These are phyloP conservation scores for Chondrostereum purpureum DNA, from an alignment of 1,284 basidiomycete genomes.

Conservation along the genomic window DNA sequence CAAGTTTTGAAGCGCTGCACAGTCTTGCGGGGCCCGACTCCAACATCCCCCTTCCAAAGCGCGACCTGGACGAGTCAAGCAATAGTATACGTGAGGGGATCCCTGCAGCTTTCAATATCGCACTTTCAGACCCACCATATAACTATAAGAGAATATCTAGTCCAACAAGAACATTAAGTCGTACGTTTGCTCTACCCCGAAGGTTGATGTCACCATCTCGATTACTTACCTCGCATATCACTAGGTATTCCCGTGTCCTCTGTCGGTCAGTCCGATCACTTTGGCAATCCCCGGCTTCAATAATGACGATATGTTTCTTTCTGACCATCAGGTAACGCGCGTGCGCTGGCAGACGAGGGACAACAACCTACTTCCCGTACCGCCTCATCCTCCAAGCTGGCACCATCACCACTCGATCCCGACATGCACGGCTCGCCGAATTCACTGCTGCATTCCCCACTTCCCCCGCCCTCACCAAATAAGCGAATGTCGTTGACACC, in stretches of 20 bases:
- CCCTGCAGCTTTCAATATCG: slow-evolving; percentile 45
- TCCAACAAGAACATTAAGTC: slow-evolving; percentile 71
- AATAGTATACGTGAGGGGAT: slow-evolving; percentile 66
- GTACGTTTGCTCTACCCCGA: slow-evolving; percentile 40
- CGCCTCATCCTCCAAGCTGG: slow-evolving; percentile 17
- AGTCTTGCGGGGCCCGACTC: slow-evolving; percentile 70
- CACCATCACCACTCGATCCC: slow-evolving; percentile 22
- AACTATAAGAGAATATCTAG: slow-evolving; percentile 57
- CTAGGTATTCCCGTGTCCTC: slow-evolving; percentile 75
- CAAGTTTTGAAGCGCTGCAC: slow-evolving; percentile 66
- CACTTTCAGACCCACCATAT: slow-evolving; percentile 30
- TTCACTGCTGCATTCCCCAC: slow-evolving; percentile 20
- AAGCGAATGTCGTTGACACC: slow-evolving; percentile 52
- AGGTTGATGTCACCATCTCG: slow-evolving; percentile 5
- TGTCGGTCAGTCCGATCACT: slow-evolving; percentile 49
- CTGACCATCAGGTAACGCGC: slow-evolving; percentile 61
- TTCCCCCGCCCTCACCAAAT: slow-evolving; percentile 34
- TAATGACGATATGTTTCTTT: slow-evolving; percentile 12
- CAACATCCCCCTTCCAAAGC: slow-evolving; percentile 56
- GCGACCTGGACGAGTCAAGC: slow-evolving; percentile 34
- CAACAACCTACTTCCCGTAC: slow-evolving; percentile 26
- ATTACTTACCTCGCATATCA: slow-evolving; percentile 13
- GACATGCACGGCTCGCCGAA: slow-evolving; percentile 19
- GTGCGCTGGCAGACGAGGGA: slow-evolving; percentile 71
- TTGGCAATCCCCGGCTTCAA: slow-evolving; percentile 4